These are phyloP conservation scores for Fusarium haematococcum DNA, from an alignment of 2,329 filamentous ascomycete genomes.

Conservation along the genomic window DNA sequence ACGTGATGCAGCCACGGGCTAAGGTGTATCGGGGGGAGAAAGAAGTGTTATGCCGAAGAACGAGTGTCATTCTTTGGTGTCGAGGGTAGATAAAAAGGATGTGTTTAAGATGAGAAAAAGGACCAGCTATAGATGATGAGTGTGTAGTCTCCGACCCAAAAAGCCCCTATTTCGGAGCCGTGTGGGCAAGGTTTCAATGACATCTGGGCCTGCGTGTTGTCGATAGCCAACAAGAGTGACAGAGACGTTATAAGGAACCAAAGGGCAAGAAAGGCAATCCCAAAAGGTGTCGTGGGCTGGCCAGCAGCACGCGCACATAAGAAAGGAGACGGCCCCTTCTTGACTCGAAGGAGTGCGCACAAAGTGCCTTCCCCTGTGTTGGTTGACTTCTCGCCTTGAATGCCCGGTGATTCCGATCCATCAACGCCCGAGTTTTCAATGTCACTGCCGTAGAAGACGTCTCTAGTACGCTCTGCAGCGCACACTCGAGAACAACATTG, in stretches of 20 bases:
- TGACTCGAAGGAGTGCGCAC: background rate
- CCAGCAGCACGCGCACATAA: background rate
- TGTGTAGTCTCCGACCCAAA: background rate
- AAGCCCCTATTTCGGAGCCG: too few species aligned
- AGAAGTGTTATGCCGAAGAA: background rate
- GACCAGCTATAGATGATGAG: background rate
- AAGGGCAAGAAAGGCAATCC: background rate
- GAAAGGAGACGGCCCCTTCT: background rate
- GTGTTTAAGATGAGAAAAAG: background rate
- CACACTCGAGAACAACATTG: background rate
- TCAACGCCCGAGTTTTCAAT: background rate
- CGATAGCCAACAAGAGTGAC: background rate
- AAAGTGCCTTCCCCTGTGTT: background rate
- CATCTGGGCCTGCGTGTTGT: fast-evolving
- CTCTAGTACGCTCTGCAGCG: background rate
- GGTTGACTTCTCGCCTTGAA: background rate
- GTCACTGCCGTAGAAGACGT: background rate
- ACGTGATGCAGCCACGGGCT: background rate
- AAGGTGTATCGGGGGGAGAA: too few species aligned
- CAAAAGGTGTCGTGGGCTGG: background rate
- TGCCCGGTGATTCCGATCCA: background rate
- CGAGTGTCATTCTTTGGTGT: background rate
- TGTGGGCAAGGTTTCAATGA: background rate
- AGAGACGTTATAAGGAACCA: background rate
- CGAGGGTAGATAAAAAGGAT: background rate